Base-by-base conservation (phyloP, 306 rosid species). In the Delonix regia region DNA sequence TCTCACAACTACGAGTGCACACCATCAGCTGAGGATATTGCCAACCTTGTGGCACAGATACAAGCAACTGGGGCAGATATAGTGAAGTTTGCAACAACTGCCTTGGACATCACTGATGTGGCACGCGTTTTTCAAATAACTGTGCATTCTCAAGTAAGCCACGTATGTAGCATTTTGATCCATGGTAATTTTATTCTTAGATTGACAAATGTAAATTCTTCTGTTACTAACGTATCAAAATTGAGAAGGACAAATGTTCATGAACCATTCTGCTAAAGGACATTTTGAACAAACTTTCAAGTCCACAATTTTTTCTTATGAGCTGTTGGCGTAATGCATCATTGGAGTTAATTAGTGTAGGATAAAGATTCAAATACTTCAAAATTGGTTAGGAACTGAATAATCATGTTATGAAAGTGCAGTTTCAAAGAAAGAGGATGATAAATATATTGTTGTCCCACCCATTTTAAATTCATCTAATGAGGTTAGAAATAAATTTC, bases 1-100 rank as follows among this genome's bases (percentile, higher is more conserved):
- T 93, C 94, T 74, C 99, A 95, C 87, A 95, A 95, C 83, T 95
- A 95, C 85, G 85, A 86, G 74, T 27, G 41, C 45, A 93, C 99
- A 60, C 97, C 98, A 47, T 87, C 97, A n/a, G 81, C 79, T 70
- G 99, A 95, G 89, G 97, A 90, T 78, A 95, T 95, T 78, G 93
- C 96, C 38, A 85, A 85, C 84, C 99, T 95, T 76, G 99, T 87
- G 16, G 99, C 96, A 42, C 82, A 82, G 82, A 95, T 95, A 83
- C 99, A 95, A 84, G 90, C 90, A 68, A 85, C 89, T 10, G 98
- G 99, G 63, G 96, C 99, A 77, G 98, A 95, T 80, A 89, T 95
- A 56, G 99, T 95, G 81, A 95, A 95, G 89, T 83, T 95, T 70
- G 97, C 97, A 21, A 95, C 98, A 21, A 87, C 94, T 56, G 99